These are phyloP conservation scores for Didymella segeticola DNA, from an alignment of 2,329 filamentous ascomycete genomes.

Conservation along the genomic window DNA sequence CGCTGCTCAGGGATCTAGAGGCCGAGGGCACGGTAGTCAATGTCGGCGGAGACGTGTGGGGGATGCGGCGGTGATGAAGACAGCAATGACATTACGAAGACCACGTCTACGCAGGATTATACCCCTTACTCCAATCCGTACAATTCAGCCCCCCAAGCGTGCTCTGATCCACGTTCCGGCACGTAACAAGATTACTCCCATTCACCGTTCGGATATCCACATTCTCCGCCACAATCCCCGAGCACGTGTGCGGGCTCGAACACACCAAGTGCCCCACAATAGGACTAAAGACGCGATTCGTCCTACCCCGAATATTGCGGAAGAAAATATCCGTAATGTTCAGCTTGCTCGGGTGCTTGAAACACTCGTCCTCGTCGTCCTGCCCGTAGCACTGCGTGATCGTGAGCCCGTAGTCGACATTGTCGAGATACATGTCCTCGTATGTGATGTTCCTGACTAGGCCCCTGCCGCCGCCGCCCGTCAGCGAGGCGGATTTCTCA, in stretches of 20 bases:
- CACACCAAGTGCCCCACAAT: slow-evolving; percentile 19
- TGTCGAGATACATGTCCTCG: slow-evolving; percentile 63
- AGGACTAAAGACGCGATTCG: slow-evolving; percentile 17
- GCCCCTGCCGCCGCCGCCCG: slow-evolving; percentile 67
- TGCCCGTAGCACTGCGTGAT: slow-evolving; percentile 68
- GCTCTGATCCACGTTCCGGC: slow-evolving; percentile 19
- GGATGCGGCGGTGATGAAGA: slow-evolving; percentile 39
- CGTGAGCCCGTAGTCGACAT: slow-evolving; percentile 68
- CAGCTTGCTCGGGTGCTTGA: slow-evolving; percentile 20
- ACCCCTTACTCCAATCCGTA: slow-evolving; percentile 18
- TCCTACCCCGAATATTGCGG: slow-evolving; percentile 9
- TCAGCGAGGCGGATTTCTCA: slow-evolving; percentile 62
- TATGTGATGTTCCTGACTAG: slow-evolving; percentile 70
- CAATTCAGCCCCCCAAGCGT: slow-evolving; percentile 17
- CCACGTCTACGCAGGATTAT: slow-evolving; percentile 18
- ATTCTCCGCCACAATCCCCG: slow-evolving; percentile 19
- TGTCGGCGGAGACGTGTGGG: slow-evolving; percentile 44
- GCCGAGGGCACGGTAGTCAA: slow-evolving; percentile 37
- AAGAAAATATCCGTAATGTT: slow-evolving; percentile 19
- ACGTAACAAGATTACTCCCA: slow-evolving; percentile 22
- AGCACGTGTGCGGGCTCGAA: slow-evolving; percentile 18
- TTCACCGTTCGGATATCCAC: slow-evolving; percentile 24
- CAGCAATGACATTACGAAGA: too few species aligned
- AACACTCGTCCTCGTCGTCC: slow-evolving; percentile 37
- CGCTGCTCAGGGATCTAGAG: slow-evolving; percentile 78